Evolutionary conservation across 345 rosid species (phyloP), one percentile per base, ranked within the genome.

Genomic region (Balakata baccata): DNA sequence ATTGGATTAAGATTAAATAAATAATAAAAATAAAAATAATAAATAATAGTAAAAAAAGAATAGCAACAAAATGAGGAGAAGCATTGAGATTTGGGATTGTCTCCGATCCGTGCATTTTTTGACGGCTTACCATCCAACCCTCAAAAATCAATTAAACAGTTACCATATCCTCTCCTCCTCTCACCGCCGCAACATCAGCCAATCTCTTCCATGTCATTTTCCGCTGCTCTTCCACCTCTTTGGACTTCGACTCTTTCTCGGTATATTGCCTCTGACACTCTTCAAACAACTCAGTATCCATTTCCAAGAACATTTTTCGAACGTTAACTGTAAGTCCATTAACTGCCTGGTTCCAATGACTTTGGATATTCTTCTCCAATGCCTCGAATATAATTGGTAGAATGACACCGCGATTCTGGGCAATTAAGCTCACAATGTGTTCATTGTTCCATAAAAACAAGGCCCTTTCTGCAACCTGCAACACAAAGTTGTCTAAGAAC

Each of bases 381-480:
- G 97, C 86, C 56, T 86, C 83, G 34, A 86, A 93, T 37, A 93
- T 91, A 43, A 93, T 83, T 6, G 96, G 97, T 61, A 93, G 74
- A 59, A 91, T 82, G 43, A 86, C 88, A 14, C 81, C 70, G 49
- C 92, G 75, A 77, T 91, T 86, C 82, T 91, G 96, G n/a, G 91
- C 93, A 0, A 89, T 88, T 71, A 93, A 75, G 79, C 80, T 79
- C 76, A 89, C 98, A 0, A 93, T 75, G 75, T 91, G 97, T 85
- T 93, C 98, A 51, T 86, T 93, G 74, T 93, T 93, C 98, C 98
- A 93, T 77, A 91, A 83, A 83, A 93, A 93, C 50, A 91, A 86
- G 49, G 97, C 87, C 74, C 98, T 85, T 73, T 93, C 98, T 22
- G 98, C 90, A 73, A 93, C 97, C 97, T 93, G 89, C 79, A 84